Evolutionary conservation across 1,139 yeast species (phyloP).

Genomic region (Protomyces pachydermus): DNA sequence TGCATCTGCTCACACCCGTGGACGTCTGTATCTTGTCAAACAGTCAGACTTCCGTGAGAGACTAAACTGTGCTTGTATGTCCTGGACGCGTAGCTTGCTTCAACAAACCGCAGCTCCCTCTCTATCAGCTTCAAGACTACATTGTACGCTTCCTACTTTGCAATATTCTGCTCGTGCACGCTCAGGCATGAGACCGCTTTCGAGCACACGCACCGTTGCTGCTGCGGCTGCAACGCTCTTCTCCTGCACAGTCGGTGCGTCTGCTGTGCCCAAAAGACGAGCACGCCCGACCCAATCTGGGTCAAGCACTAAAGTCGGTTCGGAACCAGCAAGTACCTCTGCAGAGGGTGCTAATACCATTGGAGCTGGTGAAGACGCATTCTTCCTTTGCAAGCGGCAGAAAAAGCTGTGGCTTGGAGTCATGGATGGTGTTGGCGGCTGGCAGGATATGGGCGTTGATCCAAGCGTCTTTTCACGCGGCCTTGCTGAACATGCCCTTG

Average conservation of each 20-base stretch:
- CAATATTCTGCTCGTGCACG: neutral
- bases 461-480: slow-evolving; percentile 45
- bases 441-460: slow-evolving; percentile 89
- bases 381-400: neutral
- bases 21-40: no score
- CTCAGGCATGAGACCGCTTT: neutral
- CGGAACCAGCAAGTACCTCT: neutral
- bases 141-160: neutral
- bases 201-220: neutral
- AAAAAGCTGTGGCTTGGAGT: slow-evolving; percentile 64
- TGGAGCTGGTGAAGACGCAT: slow-evolving; percentile 17
- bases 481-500: slow-evolving; percentile 14
- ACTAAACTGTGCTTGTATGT: no score
- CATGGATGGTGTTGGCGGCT: slow-evolving; percentile 97
- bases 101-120: no score
- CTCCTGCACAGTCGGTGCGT: slow-evolving; percentile 14
- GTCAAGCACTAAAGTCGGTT: neutral
- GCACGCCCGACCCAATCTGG: neutral
- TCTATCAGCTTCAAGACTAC: no score
- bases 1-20: no score
- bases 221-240: slow-evolving; percentile 8
- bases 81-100: no score
- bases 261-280: slow-evolving; percentile 15
- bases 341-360: neutral
- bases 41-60: no score